phyloP scores from a whole-genome alignment of 495 filamentous ascomycete genomes.

The Neohortaea acidophila region DNA sequence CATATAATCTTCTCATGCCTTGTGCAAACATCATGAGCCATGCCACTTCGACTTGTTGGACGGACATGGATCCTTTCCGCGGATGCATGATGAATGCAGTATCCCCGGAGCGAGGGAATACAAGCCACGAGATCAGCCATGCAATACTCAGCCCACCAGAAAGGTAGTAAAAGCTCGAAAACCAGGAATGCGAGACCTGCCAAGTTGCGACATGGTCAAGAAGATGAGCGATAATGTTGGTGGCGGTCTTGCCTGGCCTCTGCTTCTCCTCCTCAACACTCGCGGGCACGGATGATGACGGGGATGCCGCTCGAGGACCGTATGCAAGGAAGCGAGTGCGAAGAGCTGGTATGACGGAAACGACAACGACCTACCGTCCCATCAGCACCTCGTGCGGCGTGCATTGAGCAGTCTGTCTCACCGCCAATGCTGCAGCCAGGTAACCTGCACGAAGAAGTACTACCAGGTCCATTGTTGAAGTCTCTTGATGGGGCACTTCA shows the following conservation, averaged over 20 bases:
- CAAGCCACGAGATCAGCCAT: too few relatives aligned
- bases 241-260: conserved; percentile 12
- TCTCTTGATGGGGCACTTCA: too few relatives aligned
- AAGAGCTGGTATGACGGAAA: conserved; percentile 36
- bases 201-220: neutral
- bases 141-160: conserved; percentile 58
- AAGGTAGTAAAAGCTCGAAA: conserved; percentile 69
- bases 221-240: neutral
- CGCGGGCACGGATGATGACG: neutral
- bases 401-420: neutral
- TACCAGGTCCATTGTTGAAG: conserved; percentile 11
- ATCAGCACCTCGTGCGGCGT: conserved; percentile 11
- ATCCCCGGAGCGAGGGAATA: too few relatives aligned
- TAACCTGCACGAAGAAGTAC: conserved; percentile 8
- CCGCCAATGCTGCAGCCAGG: conserved; percentile 8
- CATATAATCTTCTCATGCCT: conserved; percentile 56
- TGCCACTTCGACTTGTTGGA: conserved; percentile 48
- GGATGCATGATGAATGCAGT: too few relatives aligned
- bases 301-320: conserved; percentile 36
- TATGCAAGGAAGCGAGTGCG: conserved; percentile 42
- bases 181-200: conserved; percentile 70
- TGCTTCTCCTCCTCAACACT: neutral
- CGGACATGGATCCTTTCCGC: conserved; percentile 40
- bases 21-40: conserved; percentile 64
- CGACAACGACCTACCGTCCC: conserved; percentile 36